Evolutionary conservation across 306 rosid genomes (phyloP).

Genomic region (Inga oerstediana): DNA sequence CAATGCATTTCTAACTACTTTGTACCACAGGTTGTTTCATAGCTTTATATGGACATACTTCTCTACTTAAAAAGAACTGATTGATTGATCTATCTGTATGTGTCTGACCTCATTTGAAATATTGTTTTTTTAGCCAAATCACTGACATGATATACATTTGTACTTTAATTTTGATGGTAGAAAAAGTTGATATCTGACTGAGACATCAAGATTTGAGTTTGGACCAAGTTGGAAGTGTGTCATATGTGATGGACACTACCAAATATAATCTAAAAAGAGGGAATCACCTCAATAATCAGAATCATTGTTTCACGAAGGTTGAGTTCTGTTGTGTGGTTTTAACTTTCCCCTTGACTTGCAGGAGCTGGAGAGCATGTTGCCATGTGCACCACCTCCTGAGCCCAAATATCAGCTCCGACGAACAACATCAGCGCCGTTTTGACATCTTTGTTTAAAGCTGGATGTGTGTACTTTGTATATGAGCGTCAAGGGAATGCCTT

Average conservation of each 20-base stretch:
- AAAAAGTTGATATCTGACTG: not conserved
- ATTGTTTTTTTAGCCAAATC: not conserved
- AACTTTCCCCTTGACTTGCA: constrained; percentile 41
- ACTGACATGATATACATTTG: not conserved
- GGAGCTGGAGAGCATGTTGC: constrained; percentile 83
- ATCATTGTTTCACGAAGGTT: not conserved
- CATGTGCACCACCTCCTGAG: constrained; percentile 67
- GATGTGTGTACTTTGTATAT: constrained; percentile 38
- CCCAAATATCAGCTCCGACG: constrained; percentile 96
- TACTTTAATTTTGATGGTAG: not conserved
- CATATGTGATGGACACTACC: not conserved
- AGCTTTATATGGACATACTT: not conserved
- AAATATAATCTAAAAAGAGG: not conserved
- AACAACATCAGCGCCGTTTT: constrained; percentile 76
- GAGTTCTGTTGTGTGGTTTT: not conserved
- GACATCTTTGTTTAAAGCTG: constrained; percentile 45
- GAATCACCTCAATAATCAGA: not conserved
- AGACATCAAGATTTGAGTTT: not conserved
- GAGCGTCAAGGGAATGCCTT: constrained; percentile 18
- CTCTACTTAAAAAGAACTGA: not conserved
- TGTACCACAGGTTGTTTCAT: not conserved
- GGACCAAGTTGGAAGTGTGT: not conserved
- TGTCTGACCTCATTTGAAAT: not conserved
- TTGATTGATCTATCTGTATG: not conserved
- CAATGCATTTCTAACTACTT: not conserved